Percentiles rank a stretch among this genome's conserved stretches.
These are phyloP conservation scores for Liquidambar formosana DNA, from an alignment of 164 flowering plant species.

Conservation along the genomic window DNA sequence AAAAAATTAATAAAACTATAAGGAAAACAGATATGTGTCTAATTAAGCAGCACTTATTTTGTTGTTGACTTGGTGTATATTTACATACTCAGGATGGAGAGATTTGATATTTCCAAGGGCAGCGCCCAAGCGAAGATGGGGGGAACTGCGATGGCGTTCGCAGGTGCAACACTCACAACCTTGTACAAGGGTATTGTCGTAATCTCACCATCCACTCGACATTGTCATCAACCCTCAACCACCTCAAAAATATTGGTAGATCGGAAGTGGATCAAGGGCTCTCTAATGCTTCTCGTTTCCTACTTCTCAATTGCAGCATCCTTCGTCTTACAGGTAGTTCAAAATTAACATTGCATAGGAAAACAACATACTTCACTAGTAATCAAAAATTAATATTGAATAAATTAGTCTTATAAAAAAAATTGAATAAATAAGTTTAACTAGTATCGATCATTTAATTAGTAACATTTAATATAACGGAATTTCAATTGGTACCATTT, in stretches of 20 bases:
- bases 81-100: conserved; percentile 31
- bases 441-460: too few species aligned
- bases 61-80: too few species aligned
- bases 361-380: too few species aligned
- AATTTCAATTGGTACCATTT: too few species aligned
- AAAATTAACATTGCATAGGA: too few species aligned
- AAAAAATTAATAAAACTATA: too few species aligned
- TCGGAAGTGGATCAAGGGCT: conserved; percentile 27
- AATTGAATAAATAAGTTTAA: too few species aligned
- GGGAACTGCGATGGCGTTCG: conserved; percentile 27
- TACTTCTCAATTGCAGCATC: conserved; percentile 17
- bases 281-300: conserved; percentile 18
- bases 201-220: conserved; percentile 5
- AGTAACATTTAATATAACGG: too few species aligned
- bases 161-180: conserved; percentile 29
- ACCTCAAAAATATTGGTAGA: background rate
- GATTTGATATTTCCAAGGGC: conserved; percentile 14
- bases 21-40: too few species aligned
- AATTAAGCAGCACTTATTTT: too few species aligned
- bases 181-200: conserved; percentile 19
- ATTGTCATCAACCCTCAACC: background rate
- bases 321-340: conserved; percentile 24
- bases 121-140: conserved; percentile 25
- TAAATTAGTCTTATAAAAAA: too few species aligned
- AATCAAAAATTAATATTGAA: too few species aligned